Percentiles rank a stretch among this genome's conserved stretches.
These are phyloP conservation scores for Verticillium alfalfae DNA, from an alignment of 2,329 filamentous ascomycete species.

Conservation along the genomic window DNA sequence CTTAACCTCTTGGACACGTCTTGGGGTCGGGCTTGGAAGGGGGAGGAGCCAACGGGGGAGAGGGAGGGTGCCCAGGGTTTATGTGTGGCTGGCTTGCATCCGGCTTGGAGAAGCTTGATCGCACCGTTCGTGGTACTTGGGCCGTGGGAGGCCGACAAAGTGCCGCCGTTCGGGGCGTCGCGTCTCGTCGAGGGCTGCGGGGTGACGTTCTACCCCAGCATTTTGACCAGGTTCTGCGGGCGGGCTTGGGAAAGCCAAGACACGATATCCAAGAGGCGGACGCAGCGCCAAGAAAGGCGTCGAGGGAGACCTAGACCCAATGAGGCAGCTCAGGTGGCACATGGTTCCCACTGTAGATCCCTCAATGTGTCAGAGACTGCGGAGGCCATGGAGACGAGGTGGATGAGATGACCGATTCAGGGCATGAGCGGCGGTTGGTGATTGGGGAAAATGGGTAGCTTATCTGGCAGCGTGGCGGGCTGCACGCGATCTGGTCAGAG, in stretches of 20 bases:
- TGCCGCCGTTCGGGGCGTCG: not conserved
- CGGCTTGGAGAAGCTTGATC: slow-evolving; percentile 3
- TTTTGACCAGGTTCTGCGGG: not conserved
- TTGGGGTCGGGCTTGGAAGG: not conserved
- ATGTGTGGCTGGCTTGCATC: not conserved
- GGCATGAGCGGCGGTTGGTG: not conserved
- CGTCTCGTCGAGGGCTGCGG: not conserved
- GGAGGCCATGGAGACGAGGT: not conserved
- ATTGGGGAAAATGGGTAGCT: not conserved
- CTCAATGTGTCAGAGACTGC: not conserved
- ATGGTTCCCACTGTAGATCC: not conserved
- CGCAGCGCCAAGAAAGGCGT: not conserved
- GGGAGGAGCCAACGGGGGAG: no score
- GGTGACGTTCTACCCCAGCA: slow-evolving; percentile 1
- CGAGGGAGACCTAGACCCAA: not conserved
- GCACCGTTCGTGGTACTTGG: not conserved
- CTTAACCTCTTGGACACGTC: not conserved
- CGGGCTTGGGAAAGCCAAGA: not conserved
- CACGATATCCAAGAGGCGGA: not conserved
- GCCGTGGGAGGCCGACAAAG: slow-evolving; percentile 2
- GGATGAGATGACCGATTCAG: not conserved
- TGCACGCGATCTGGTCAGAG: not conserved
- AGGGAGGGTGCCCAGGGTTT: not conserved
- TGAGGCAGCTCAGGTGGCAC: not conserved
- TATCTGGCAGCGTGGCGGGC: not conserved